These are phyloP conservation scores for Cyclotella choctawhatcheeana DNA, from an alignment of 108 stramenopile species.

Conservation along the genomic window DNA sequence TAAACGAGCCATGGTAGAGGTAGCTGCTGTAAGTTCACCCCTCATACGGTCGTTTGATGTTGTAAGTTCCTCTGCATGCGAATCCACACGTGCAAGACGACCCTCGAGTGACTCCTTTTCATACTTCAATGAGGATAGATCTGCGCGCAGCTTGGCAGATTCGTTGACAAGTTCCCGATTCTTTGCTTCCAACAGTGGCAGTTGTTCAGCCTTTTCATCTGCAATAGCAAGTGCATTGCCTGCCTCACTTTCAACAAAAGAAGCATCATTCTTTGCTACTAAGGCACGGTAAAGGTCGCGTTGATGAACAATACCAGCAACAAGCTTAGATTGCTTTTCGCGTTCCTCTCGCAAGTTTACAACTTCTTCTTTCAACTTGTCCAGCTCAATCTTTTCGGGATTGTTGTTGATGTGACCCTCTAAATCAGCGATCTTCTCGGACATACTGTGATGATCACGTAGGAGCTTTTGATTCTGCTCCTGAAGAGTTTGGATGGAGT, in stretches of 20 bases:
- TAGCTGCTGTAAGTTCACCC: constrained; percentile 59
- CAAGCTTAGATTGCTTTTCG: constrained; percentile 72
- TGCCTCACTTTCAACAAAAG: constrained; percentile 27
- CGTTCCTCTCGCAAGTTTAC: constrained; percentile 68
- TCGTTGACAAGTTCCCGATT: constrained; percentile 59
- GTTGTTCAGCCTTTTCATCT: constrained; percentile 47
- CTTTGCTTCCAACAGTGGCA: constrained; percentile 59
- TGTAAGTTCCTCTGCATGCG: constrained; percentile 63
- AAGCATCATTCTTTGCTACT: constrained; percentile 66
- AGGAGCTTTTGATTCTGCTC: constrained; percentile 79
- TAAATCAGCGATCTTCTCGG: constrained; percentile 60
- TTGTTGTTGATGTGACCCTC: constrained; percentile 61
- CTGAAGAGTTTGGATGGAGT: constrained; percentile 61
- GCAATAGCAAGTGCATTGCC: constrained; percentile 49
- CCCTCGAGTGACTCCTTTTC: constrained; percentile 67
- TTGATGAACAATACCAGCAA: constrained; percentile 83
- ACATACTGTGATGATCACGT: constrained; percentile 63
- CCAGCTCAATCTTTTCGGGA: constrained; percentile 55
- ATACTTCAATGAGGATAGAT: constrained; percentile 46
- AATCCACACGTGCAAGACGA: constrained; percentile 67
- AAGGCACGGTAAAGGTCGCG: constrained; percentile 86
- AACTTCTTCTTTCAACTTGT: constrained; percentile 60
- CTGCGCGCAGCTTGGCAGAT: constrained; percentile 54
- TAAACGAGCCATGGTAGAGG: constrained; percentile 62
- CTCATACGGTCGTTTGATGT: constrained; percentile 59